Conservation (phyloP, 352 stramenopile genomes). For the Globisporangium apiculatum region DNA sequence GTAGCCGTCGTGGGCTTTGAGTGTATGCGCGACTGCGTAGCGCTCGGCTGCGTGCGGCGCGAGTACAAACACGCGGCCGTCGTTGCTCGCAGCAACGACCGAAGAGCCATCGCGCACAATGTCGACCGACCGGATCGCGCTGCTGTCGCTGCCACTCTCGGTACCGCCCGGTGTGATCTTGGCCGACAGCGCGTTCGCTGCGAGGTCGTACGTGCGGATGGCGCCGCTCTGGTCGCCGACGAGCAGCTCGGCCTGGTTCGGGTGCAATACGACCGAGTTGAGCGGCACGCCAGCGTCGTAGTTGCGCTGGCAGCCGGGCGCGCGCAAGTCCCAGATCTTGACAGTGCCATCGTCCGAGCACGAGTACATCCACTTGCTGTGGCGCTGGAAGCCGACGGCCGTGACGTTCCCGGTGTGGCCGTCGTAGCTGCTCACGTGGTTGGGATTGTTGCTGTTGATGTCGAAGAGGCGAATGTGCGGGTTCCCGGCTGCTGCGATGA, state of each 20-base stretch:
- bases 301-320: constrained; percentile 77
- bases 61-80: constrained; percentile 95
- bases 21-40: constrained; percentile 59
- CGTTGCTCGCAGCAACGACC: constrained; percentile 92
- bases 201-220: constrained; percentile 90
- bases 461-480: constrained; percentile 97
- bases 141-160: constrained; percentile 36
- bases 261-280: constrained; percentile 94
- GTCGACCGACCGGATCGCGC: constrained; percentile 88
- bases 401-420: constrained; percentile 96
- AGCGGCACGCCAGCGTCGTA: constrained; percentile 87
- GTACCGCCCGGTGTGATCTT: constrained; percentile 68
- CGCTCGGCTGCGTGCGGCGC: constrained; percentile 44
- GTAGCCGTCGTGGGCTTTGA: constrained; percentile 89
- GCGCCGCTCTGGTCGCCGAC: constrained; percentile 91
- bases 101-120: constrained; percentile 90
- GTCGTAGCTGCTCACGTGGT: constrained; percentile 94
- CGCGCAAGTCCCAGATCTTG: constrained; percentile 93
- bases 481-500: constrained; percentile 96
- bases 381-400: constrained; percentile 95
- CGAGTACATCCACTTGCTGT: constrained; percentile 97
- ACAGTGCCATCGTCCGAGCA: constrained; percentile 95
- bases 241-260: constrained; percentile 89
- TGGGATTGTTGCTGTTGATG: constrained; percentile 94
- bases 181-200: constrained; percentile 56